Evolutionary conservation across 1,284 basidiomycete genomes (phyloP), one percentile per base, ranked within the genome.

Genomic region (Apiotrichum veenhuisii): DNA sequence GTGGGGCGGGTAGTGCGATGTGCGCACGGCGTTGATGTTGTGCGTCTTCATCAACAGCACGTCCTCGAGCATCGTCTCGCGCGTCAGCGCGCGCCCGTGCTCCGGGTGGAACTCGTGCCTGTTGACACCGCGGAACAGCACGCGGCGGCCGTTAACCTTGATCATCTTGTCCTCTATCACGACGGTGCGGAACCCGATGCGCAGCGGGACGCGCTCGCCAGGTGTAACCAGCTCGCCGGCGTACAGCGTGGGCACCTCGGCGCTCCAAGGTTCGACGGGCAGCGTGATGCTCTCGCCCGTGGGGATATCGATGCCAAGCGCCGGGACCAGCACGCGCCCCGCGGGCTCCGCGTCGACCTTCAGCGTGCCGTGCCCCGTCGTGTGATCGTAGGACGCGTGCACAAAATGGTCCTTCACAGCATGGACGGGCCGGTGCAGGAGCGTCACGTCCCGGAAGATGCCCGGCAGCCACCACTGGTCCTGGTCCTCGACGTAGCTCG

Each of bases 391-490:
- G 11, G 47, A 45, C 2, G 57, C 57, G 26, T 67, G 65, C 20
- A 67, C 62, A 36, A 64, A 67, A 45, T 64, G 45, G 47, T 67
- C 65, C 12, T 23, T 18, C 2, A 67, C 55, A 7, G 49, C 40
- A 36, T 40, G 22, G 20, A 41, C 38, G 8, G 65, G 65, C 14
- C 65, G 65, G 49, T 64, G 55, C 17, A 65, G 47, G 11, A 67
- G 38, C 2, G 55, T 55, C 14, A 67, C 64, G 30, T 65, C 62
- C 8, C 65, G 61, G 57, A 65, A 67, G 48, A 67, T 65, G 15
- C 64, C 64, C 0, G 65, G 64, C 18, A 67, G 54, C 58, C 60
- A 67, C 65, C 65, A 67, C 57, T 67, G 62, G 53, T 67, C 65
- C 47, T 67, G 65, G 54, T 65, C 64, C 57, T 67, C 65, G 40